Conservation (phyloP, 2,329 filamentous ascomycete genomes). For the Nemania sp. region DNA sequence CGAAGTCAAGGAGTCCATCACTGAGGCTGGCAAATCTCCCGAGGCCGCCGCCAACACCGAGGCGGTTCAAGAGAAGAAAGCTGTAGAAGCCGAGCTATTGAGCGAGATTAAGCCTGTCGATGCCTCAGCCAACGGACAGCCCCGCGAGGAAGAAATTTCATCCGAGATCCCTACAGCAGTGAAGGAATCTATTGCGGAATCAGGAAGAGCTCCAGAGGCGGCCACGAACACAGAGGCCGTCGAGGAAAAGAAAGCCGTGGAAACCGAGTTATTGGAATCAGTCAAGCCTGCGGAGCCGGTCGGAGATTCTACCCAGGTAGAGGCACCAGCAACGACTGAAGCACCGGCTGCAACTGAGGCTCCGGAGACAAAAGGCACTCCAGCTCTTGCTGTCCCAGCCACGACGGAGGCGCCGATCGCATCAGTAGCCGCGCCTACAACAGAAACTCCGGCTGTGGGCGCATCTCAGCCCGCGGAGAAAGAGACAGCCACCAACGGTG, state of each 20-base stretch:
- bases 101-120: slow-evolving; percentile 57
- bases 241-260: slow-evolving; percentile 73
- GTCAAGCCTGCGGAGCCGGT: slow-evolving; percentile 45
- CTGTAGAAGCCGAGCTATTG: slow-evolving; percentile 73
- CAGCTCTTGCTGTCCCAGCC: slow-evolving; percentile 5
- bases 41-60: slow-evolving; percentile 71
- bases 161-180: slow-evolving; percentile 59
- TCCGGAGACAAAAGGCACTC: slow-evolving; percentile 20
- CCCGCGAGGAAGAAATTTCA: slow-evolving; percentile 49
- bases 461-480: slow-evolving; percentile 22
- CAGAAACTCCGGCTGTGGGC: slow-evolving; percentile 9
- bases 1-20: slow-evolving; percentile 61
- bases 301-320: slow-evolving; percentile 27
- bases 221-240: slow-evolving; percentile 69
- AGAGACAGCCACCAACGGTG: slow-evolving; percentile 26
- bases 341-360: slow-evolving; percentile 18
- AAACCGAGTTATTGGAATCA: slow-evolving; percentile 67
- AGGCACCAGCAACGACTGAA: slow-evolving; percentile 21
- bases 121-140: slow-evolving; percentile 41
- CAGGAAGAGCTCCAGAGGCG: slow-evolving; percentile 70
- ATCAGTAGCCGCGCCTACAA: slow-evolving; percentile 10
- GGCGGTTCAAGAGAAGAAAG: slow-evolving; percentile 75
- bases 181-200: slow-evolving; percentile 59
- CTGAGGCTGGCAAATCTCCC: slow-evolving; percentile 61
- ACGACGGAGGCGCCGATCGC: background rate